Percentiles rank a stretch among this genome's conserved stretches.
Conservation (phyloP, 2,329 filamentous ascomycete species). For the Pseudogymnoascus sp. region DNA sequence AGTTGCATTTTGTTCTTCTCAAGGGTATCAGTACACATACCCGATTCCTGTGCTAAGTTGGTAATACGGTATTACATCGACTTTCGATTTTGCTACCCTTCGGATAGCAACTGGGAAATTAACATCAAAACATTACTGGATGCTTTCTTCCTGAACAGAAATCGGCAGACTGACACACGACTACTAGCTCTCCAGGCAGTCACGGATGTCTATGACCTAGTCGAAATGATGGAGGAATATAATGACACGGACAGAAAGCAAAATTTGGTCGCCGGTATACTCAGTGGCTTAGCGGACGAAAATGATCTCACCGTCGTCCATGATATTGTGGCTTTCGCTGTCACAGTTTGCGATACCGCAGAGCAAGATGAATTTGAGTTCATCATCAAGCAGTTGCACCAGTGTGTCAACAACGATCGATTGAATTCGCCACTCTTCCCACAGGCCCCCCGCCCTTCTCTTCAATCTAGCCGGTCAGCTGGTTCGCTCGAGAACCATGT, state of each 20-base stretch:
- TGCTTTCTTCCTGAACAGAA: slow-evolving; percentile 55
- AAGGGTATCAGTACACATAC: slow-evolving; percentile 52
- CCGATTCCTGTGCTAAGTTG: slow-evolving; percentile 55
- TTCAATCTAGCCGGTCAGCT: background rate
- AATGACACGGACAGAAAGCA: slow-evolving; percentile 50
- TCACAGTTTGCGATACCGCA: slow-evolving; percentile 55
- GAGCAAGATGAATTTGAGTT: slow-evolving; percentile 51
- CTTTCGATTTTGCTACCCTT: slow-evolving; percentile 64
- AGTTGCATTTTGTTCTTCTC: slow-evolving; percentile 61
- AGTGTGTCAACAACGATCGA: slow-evolving; percentile 43
- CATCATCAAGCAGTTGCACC: slow-evolving; percentile 46
- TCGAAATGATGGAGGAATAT: slow-evolving; percentile 46
- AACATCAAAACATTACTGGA: slow-evolving; percentile 54
- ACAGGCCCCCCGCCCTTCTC: slow-evolving; percentile 19
- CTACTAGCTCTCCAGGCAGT: slow-evolving; percentile 54
- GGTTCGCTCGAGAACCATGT: background rate
- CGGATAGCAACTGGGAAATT: slow-evolving; percentile 59
- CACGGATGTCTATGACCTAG: slow-evolving; percentile 40
- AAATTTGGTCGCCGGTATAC: slow-evolving; percentile 52
- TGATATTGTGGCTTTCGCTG: slow-evolving; percentile 56
- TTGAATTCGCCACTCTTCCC: slow-evolving; percentile 34
- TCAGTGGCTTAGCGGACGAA: slow-evolving; percentile 55
- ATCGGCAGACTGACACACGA: slow-evolving; percentile 54
- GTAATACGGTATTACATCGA: slow-evolving; percentile 62
- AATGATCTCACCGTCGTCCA: slow-evolving; percentile 57